These are phyloP conservation scores for Plasmodium reichenowi DNA, from an alignment of 169 alveolate species.

Conservation along the genomic window DNA sequence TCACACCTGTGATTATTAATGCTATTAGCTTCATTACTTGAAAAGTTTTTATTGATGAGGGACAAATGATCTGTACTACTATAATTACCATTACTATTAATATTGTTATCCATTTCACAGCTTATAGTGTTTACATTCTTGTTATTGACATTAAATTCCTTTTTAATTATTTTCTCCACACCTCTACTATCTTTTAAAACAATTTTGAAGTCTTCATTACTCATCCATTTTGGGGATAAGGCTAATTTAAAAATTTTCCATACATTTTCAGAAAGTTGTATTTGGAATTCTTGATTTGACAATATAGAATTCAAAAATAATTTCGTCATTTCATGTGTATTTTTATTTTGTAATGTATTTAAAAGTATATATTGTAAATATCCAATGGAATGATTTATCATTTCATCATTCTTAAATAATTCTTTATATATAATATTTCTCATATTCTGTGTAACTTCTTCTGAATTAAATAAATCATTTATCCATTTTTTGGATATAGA, in stretches of 20 bases:
- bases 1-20: too few relatives aligned
- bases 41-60: too few relatives aligned
- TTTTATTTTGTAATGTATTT: conserved; percentile 7
- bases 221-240: conserved; percentile 34
- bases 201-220: conserved; percentile 13
- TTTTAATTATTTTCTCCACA: too few relatives aligned
- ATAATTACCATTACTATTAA: too few relatives aligned
- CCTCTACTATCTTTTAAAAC: background rate
- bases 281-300: conserved; percentile 40
- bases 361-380: conserved; percentile 15
- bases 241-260: conserved; percentile 53
- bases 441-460: conserved; percentile 14
- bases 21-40: too few relatives aligned
- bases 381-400: conserved; percentile 16
- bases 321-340: conserved; percentile 17
- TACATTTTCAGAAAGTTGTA: conserved; percentile 13
- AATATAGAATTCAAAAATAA: conserved; percentile 17
- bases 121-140: too few relatives aligned
- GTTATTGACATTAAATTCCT: too few relatives aligned
- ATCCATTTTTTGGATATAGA: conserved; percentile 18
- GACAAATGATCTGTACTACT: too few relatives aligned
- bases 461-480: conserved; percentile 19
- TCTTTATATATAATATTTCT: conserved; percentile 30
- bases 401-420: conserved; percentile 28
- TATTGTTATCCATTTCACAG: too few relatives aligned